Base-by-base conservation (phyloP, 2,329 filamentous ascomycete species). In the Colletotrichum gloeosporioides region DNA sequence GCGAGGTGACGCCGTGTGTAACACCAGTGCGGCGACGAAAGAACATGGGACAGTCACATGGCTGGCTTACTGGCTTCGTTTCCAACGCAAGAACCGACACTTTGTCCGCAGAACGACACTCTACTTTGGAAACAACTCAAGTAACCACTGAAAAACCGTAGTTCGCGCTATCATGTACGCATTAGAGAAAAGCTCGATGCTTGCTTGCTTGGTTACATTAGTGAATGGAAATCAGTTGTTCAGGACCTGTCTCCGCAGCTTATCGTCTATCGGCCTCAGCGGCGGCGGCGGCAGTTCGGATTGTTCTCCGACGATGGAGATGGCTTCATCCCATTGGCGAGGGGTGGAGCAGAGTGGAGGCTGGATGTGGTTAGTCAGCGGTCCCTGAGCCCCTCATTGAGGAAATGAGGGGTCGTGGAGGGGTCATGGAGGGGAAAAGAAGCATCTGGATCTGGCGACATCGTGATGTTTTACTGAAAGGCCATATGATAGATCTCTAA, bases 191-290 rank as follows among this genome's bases (percentile, higher is more conserved):
- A 39, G 36, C 36, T 3, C 36, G 0, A 3, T 39, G 1, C 2
- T 16, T 39, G 36, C 18, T 39, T 18, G 1, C 36, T 18, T 9
- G 16, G 36, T 18, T 8, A 39, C 16, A 16, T 39, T 18, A 3
- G 0, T 1, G 8, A 18, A 15, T 0, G 34, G 34, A 39, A 8
- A 39, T 39, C 1, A 39, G 36, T 39, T 4, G 16, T 4, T 15
- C 8, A 18, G 36, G 16, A 0, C 8, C 8, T 39, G 36, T 39
- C 16, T 8, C 9, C 8, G 2, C 8, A 39, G 36, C 8, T 39
- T 39, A 18, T 39, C 36, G 36, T 4, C 36, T 39, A 39, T 39
- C 36, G 0, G 16, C 8, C 8, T 39, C 15, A 15, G 34, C 2
- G 16, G 16, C 36, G 16, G 36, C 36, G 4, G 4, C 36, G 16